Percentiles rank a stretch among this genome's conserved stretches.
Conservation (phyloP, 2,329 filamentous ascomycete species). For the Harringtonia lauricola region DNA sequence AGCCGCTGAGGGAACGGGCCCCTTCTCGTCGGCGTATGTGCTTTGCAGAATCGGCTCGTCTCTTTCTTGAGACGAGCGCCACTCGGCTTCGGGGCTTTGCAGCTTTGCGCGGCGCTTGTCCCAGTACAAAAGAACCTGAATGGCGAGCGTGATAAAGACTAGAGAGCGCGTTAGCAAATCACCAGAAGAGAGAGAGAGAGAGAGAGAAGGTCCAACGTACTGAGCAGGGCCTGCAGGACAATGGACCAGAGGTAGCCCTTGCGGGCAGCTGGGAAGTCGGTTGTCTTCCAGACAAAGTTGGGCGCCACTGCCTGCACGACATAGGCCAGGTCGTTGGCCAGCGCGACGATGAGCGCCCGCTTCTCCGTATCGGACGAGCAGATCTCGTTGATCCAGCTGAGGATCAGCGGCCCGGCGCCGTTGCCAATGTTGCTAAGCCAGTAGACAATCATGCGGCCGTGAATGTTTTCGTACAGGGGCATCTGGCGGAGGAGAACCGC, state of each 20-base stretch:
- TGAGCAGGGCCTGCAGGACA: constrained; percentile 20
- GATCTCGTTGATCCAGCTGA: constrained; percentile 20
- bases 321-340: constrained; percentile 15
- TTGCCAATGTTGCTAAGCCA: constrained; percentile 23
- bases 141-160: no score
- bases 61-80: no score
- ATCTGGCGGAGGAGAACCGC: constrained; percentile 22
- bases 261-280: constrained; percentile 23
- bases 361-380: constrained; percentile 17
- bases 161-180: no score
- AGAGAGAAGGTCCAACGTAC: no score
- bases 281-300: constrained; percentile 30
- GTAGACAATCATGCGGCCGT: constrained; percentile 21
- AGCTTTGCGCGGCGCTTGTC: no score
- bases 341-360: constrained; percentile 15
- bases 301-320: constrained; percentile 21
- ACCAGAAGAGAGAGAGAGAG: no score
- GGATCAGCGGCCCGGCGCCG: constrained; percentile 25
- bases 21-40: no score
- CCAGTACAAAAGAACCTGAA: no score
- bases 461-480: constrained; percentile 23
- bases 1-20: no score
- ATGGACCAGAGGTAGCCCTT: constrained; percentile 26
- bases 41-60: no score
- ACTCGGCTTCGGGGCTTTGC: no score